Evolutionary conservation across 345 rosid species (phyloP).

Genomic region (Crucihimalaya himalaica): DNA sequence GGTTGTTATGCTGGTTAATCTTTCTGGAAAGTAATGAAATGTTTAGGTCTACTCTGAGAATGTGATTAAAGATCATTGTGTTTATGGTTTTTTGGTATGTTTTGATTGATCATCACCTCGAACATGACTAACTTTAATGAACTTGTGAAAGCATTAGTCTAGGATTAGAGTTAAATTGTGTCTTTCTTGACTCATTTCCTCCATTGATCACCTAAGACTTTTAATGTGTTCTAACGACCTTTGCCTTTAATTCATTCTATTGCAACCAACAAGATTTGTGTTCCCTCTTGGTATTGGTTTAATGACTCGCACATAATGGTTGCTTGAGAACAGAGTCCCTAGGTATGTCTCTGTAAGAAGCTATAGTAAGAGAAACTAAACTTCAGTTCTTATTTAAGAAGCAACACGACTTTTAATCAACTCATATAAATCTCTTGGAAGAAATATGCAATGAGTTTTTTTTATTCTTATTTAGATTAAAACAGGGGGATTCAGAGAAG

Average conservation of each 20-base stretch:
- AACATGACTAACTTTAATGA: not conserved
- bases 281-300: not conserved
- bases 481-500: slow-evolving; percentile 36
- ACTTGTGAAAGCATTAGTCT: not conserved
- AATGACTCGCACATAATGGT: too few species aligned
- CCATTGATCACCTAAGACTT: not conserved
- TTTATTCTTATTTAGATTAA: slow-evolving; percentile 18
- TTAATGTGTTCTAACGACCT: not conserved
- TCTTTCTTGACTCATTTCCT: not conserved
- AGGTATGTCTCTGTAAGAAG: not conserved
- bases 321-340: not conserved
- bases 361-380: not conserved
- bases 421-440: not conserved
- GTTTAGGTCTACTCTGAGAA: not conserved
- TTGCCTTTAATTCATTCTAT: not conserved
- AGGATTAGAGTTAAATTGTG: not conserved
- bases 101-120: not conserved
- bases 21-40: not conserved
- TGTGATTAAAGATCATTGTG: not conserved
- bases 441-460: not conserved
- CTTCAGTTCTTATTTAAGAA: not conserved
- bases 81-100: not conserved
- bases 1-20: not conserved
- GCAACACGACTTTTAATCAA: not conserved
- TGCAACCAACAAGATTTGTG: not conserved